Evolutionary conservation across 768 basidiomycete species (phyloP), one percentile per base, ranked within the genome.

Genomic region (Tubosaeta sp.): DNA sequence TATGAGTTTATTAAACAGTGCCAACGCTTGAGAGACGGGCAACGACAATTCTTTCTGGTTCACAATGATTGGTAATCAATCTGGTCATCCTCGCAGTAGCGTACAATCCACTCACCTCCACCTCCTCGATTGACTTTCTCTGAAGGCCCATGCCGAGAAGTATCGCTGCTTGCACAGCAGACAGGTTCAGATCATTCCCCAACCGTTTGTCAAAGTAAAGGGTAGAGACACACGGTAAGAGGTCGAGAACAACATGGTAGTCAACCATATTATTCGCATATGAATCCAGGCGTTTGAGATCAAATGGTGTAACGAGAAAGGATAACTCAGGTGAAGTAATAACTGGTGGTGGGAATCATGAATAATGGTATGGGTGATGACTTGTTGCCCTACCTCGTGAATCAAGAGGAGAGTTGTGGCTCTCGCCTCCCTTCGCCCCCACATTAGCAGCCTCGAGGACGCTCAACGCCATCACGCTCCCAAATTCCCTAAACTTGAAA

Each of bases 261-360:
- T 98, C 96, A 36, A 98, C 78, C 82, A 88, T 86, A 64, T 93
- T 93, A 67, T 96, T 94, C 1, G 93, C 88, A 57, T 99, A 99
- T 6, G 95, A 90, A 59, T 94, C 89, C 13, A 99, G 78, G 1
- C 96, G 86, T 68, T 98, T 97, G 59, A 98, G 77, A 68, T 98
- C 96, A 66, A 95, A 98, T 0, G 96, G 92, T 0, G 91, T 86
- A 49, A 94, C 66, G 7, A 88, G 65, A 42, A 85, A 72, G 1
- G 81, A 72, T 14, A 87, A 71, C 52, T 88, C 87, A 2, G 70
- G 38, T 11, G 61, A 51, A 29, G 50, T 39, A 31, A 69, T 27
- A 14, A 12, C 67, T 64, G 5, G 24, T 16, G 38, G 30, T 25
- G 43, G 22, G n/a, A 12, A 18, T 54, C 11, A 51, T 29, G 9